Evolutionary conservation across 345 rosid genomes (phyloP), one percentile per base, ranked within the genome.

Genomic region (Abelmoschus esculentus): DNA sequence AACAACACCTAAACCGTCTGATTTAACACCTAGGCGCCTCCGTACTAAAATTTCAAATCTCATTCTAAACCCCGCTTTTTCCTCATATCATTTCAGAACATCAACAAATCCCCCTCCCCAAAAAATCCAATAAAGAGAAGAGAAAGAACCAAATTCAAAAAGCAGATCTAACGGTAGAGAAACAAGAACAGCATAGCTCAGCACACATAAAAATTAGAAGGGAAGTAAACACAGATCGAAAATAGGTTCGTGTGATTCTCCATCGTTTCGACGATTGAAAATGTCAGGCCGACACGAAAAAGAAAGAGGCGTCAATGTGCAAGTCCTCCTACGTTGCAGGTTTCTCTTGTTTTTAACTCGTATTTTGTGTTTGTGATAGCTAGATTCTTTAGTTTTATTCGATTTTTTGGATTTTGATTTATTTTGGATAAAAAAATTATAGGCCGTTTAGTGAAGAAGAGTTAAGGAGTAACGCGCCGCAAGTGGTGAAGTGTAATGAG

Each of bases 311-410:
- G 99, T 95, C 67, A 91, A 95, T 42, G 99, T 95, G 26, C 99
- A 95, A 80, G 99, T 95, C 18, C 99, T 91, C 53, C 97, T 95
- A 5, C 91, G 99, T 34, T 95, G 99, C 99, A 88, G 99, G 99
- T 95, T 72, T 34, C 18, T 2, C 9, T 13, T 11, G 4, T 26
- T 5, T 32, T 14, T 3, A 13, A 15, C 28, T 28, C 54, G 46
- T 6, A 1, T 19, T 68, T 73, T 61, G 58, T 53, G 66, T 68
- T 59, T 40, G 32, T 53, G 36, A 32, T 32, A 3, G 36, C 5
- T 67, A 26, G 17, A 15, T 60, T 3, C 29, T 14, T 19, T 55
- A 6, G 17, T 52, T 52, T 52, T 17, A 32, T 32, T 32, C 5
- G 36, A n/a, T 52, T 14, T 54, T 59, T 67, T 17, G 59, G 26